Conservation (phyloP, 2,329 filamentous ascomycete genomes). For the Cercospora nicotianae region DNA sequence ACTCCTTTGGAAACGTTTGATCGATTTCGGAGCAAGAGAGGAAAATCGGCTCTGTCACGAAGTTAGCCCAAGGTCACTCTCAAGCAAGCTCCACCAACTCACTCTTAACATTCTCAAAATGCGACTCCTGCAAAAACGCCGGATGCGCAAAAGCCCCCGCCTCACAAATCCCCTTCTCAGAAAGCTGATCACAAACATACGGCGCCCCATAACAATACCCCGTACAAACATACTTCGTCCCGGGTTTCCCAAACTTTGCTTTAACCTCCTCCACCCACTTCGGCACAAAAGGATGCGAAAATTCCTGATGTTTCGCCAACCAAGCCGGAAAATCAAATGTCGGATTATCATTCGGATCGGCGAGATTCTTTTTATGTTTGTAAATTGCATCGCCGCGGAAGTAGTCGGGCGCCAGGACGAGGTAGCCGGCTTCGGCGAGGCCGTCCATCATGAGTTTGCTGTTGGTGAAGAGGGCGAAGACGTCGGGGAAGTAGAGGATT, state of each 20-base stretch:
- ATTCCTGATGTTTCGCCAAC: conserved; percentile 49
- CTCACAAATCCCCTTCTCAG: conserved; percentile 34
- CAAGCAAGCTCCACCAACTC: too few relatives aligned
- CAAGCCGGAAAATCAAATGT: conserved; percentile 53
- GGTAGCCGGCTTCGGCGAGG: conserved; percentile 27
- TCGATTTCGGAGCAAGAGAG: conserved; percentile 51
- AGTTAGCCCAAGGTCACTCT: too few relatives aligned
- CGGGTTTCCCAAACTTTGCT: conserved; percentile 38
- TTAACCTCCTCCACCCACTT: conserved; percentile 47
- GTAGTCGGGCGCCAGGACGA: conserved; percentile 27
- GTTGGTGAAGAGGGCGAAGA: conserved; percentile 30
- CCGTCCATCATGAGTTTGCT: conserved; percentile 28
- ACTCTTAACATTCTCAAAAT: conserved; percentile 21
- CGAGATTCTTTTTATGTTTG: conserved; percentile 14
- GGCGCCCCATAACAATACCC: conserved; percentile 34
- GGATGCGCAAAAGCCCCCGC: conserved; percentile 56
- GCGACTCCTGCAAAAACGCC: conserved; percentile 49
- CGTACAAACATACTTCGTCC: conserved; percentile 45
- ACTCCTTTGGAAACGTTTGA: conserved; percentile 45
- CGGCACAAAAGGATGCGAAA: conserved; percentile 48
- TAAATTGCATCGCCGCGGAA: conserved; percentile 29
- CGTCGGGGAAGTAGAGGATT: conserved; percentile 29
- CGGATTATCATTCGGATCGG: conserved; percentile 37
- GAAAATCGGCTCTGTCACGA: conserved; percentile 42
- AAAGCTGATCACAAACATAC: conserved; percentile 11